phyloP scores from a whole-genome alignment of 345 rosid species.

The Corchorus olitorius region DNA sequence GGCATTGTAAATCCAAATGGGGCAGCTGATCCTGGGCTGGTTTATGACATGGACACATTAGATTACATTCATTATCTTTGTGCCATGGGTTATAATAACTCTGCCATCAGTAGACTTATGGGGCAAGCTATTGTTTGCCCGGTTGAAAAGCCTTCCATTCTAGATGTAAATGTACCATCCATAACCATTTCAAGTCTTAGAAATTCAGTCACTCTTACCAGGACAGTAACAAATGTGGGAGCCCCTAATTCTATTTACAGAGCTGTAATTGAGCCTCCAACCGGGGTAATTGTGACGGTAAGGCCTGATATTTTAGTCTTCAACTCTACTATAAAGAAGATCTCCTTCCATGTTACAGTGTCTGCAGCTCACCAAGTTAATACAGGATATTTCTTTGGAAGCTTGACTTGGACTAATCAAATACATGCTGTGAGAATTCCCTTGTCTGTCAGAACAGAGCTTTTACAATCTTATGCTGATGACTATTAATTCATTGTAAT shows the following conservation, averaged over 20 bases:
- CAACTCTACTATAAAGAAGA: constrained; percentile 13
- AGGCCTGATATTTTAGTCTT: constrained; percentile 30
- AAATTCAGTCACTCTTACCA: constrained; percentile 33
- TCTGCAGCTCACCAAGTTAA: constrained; percentile 29
- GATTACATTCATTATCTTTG: constrained; percentile 66
- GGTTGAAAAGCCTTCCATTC: constrained; percentile 28
- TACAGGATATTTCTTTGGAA: constrained; percentile 45
- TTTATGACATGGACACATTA: constrained; percentile 51
- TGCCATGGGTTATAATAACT: constrained; percentile 48
- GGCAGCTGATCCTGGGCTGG: constrained; percentile 60
- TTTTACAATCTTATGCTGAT: constrained; percentile 19
- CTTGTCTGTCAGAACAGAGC: constrained; percentile 39
- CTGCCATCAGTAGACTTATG: constrained; percentile 40
- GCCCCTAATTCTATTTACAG: constrained; percentile 37
- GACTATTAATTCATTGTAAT: constrained; percentile 16
- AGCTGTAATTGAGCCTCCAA: constrained; percentile 47
- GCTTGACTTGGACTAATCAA: constrained; percentile 47
- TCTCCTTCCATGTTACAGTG: constrained; percentile 30
- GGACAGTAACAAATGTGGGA: constrained; percentile 69
- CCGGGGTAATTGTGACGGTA: constrained; percentile 24
- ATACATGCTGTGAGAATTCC: constrained; percentile 42
- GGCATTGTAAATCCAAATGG: constrained; percentile 55
- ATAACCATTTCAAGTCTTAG: constrained; percentile 59
- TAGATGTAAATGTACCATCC: constrained; percentile 64
- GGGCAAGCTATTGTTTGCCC: constrained; percentile 36